A percentile compares a stretch with the other conserved stretches of the same genome.
Conservation (phyloP, 257 asterid species). For the Salvia rosmarinus region DNA sequence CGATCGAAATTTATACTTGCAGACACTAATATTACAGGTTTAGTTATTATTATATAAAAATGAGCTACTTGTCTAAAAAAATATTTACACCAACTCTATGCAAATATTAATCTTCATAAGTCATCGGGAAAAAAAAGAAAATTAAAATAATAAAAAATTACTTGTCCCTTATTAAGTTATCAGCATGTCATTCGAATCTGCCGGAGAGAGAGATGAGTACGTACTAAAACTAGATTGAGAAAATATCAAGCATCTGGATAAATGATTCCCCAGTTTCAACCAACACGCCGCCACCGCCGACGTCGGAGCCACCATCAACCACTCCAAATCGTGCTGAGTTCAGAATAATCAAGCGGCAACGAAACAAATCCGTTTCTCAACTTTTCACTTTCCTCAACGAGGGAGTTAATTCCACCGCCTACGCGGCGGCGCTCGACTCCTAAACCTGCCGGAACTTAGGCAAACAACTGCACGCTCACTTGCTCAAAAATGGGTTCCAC, state of each 20-base stretch:
- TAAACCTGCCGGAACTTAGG: conserved; percentile 52
- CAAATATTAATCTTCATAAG: too few relatives aligned
- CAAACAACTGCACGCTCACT: conserved; percentile 68
- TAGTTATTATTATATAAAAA: too few relatives aligned
- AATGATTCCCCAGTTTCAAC: conserved; percentile 39
- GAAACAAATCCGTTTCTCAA: conserved; percentile 26
- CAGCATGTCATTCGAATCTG: too few relatives aligned
- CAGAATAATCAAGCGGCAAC: conserved; percentile 9
- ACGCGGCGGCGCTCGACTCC: conserved; percentile 61
- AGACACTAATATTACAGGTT: too few relatives aligned
- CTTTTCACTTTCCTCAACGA: conserved; percentile 34
- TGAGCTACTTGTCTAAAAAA: too few relatives aligned
- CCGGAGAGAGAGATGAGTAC: too few relatives aligned
- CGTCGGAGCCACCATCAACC: conserved; percentile 26
- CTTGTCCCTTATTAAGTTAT: too few relatives aligned
- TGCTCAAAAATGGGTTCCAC: conserved; percentile 60
- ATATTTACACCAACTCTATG: too few relatives aligned
- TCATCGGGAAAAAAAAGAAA: too few relatives aligned
- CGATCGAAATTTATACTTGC: too few relatives aligned
- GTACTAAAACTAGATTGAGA: neutral
- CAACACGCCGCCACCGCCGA: conserved; percentile 38
- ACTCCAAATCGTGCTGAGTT: conserved; percentile 21
- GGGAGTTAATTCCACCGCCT: conserved; percentile 47
- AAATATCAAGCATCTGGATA: conserved; percentile 5
- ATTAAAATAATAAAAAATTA: too few relatives aligned